Conservation (phyloP, 192 early-diverging fungal species). For the Backusella mclennaniae region DNA sequence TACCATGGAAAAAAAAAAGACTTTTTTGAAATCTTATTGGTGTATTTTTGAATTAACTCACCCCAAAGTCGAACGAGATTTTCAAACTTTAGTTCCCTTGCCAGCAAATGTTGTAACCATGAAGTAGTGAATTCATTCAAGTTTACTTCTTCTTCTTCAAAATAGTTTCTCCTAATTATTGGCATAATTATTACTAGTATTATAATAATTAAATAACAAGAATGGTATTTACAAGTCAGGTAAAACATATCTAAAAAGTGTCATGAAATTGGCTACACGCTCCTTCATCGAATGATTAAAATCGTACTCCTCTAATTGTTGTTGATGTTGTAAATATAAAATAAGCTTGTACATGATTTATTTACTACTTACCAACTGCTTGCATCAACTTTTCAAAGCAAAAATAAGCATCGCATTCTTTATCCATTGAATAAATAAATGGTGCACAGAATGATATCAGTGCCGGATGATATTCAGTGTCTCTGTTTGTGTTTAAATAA, state of each 20-base stretch:
- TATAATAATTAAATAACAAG: not conserved
- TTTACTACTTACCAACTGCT: conserved; percentile 52
- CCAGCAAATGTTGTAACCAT: conserved; percentile 78
- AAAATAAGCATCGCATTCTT: conserved; percentile 79
- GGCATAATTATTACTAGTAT: not conserved
- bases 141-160: conserved; percentile 93
- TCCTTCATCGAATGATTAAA: conserved; percentile 63
- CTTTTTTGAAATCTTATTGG: not conserved
- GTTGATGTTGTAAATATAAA: not conserved
- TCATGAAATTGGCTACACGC: conserved; percentile 83
- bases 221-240: conserved; percentile 76
- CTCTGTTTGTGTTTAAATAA: conserved; percentile 77
- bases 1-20: not conserved
- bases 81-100: conserved; percentile 81
- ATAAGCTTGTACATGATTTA: not conserved
- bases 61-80: conserved; percentile 79
- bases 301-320: conserved; percentile 66
- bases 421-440: conserved; percentile 70
- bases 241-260: conserved; percentile 76
- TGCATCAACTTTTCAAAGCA: conserved; percentile 79
- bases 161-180: conserved; percentile 66
- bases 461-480: conserved; percentile 73
- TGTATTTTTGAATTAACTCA: conserved; percentile 10
- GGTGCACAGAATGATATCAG: conserved; percentile 80
- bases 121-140: conserved; percentile 84